Base-by-base conservation (phyloP, 2,329 filamentous ascomycete genomes). In the Coleophoma eucalyptorum region DNA sequence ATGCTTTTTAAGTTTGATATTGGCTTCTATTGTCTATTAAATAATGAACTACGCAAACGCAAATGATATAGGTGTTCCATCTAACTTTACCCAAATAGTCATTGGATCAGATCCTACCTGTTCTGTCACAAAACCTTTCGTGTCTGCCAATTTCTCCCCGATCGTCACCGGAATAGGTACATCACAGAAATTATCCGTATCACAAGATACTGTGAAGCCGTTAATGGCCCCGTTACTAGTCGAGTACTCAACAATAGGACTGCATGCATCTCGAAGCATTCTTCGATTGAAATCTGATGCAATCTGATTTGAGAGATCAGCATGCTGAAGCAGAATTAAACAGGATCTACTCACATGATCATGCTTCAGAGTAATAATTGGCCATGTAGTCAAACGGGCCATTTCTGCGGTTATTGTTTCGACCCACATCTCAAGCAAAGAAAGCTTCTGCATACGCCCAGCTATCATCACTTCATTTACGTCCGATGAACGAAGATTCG, bases 401-500 rank as follows among this genome's bases (percentile, higher is more conserved):
- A 63, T 51, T 46, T 61, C 58, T 13, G 52, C 42, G 4, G 60
- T 48, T 3, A 62, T 50, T 10, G 52, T 57, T 43, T 63, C 60
- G 4, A 59, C 54, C 59, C 56, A 61, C 49, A 61, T 58, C 49
- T 62, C 54, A 2, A 62, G 37, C 5, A 62, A 44, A 50, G 54
- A 55, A 16, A 50, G 50, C 11, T 55, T 44, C 16, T 32, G 41
- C 7, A 10, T 44, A 13, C 5, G 5, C 10, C 41, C 42, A 31
- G 37, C 40, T 10, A 53, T 46, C 16, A 51, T 46, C 34, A 55
- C 45, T 15, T 37, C 45, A 6, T 42, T 46, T 21, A 74, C 69
- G 49, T 79, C 79, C 3, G 68, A 67, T 38, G 77, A 72, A 48
- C 80, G 73, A 51, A 79, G 61, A 60, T 85, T 84, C 50, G 79